Evolutionary conservation across 2,329 filamentous ascomycete genomes (phyloP), one percentile per base, ranked within the genome.

Genomic region (Aureobasidium mangrovei): DNA sequence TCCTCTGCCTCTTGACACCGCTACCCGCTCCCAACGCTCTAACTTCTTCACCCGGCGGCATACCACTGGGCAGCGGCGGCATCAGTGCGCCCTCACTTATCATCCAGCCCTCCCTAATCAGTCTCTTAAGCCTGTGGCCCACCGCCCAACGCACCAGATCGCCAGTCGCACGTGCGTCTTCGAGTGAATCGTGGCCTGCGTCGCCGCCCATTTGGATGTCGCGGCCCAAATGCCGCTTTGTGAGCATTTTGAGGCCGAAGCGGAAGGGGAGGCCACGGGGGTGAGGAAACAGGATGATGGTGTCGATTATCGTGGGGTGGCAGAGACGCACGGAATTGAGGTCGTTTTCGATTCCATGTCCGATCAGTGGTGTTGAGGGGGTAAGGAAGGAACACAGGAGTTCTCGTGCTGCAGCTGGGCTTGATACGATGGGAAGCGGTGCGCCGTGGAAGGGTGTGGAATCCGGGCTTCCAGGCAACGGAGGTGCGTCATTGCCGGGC

Each of bases 281-380:
- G 64, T 95, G 89, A 0, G 91, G 90, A 66, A 82, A 98, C 0
- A 96, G 77, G 0, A 96, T 71, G 0, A 89, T 82, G 0, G 91
- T 96, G 68, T 97, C 91, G 63, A 96, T 80, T 53, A 96, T 77
- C 0, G 80, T 86, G 0, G 86, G 87, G 63, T 97, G 93, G 42
- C 95, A 83, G 48, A 97, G 79, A 35, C 91, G 85, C 39, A 85
- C 77, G 2, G 85, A 81, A 66, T 95, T 96, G 54, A 98, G 79
- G 64, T 98, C 93, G 65, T 98, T 98, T 64, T 98, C 93, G 7
- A 97, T 81, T 0, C 89, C 91, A 67, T 98, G 93, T 0, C 93
- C 93, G 44, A 98, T 87, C 0, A 98, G 72, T 0, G 91, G 87
- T 0, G 91, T 98, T 0, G 78, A 72, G 0, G 89, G 86, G 1